phyloP scores from a whole-genome alignment of 495 filamentous ascomycete species.

The Penicillium robsamsonii region DNA sequence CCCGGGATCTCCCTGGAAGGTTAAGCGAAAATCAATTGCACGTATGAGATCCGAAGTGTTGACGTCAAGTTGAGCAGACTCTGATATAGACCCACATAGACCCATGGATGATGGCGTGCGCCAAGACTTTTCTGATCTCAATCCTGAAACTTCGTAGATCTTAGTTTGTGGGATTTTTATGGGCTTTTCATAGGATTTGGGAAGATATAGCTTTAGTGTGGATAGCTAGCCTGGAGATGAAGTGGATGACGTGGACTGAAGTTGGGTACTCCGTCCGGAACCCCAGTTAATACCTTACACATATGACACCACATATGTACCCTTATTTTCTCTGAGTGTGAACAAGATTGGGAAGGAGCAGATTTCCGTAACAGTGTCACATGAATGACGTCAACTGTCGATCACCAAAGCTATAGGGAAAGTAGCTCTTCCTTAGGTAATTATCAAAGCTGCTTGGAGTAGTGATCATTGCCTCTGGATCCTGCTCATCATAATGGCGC shows the following conservation, averaged over 20 bases:
- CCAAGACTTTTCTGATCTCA: slow-evolving; percentile 10
- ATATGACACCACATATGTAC: neutral
- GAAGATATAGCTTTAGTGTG: neutral
- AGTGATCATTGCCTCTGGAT: slow-evolving; percentile 8
- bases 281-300: neutral
- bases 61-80: slow-evolving; percentile 14
- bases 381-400: slow-evolving; percentile 8
- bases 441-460: neutral
- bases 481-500: slow-evolving; percentile 6
- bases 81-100: slow-evolving; percentile 8
- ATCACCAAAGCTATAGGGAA: slow-evolving; percentile 3
- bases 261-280: neutral
- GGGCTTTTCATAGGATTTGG: neutral
- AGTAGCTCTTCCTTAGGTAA: neutral
- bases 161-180: neutral
- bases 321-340: too few species aligned
- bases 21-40: too few species aligned
- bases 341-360: slow-evolving; percentile 7
- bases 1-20: neutral
- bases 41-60: neutral
- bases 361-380: slow-evolving; percentile 2
- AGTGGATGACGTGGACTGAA: neutral
- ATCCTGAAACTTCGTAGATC: neutral
- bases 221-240: neutral
- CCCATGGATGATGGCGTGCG: slow-evolving; percentile 15